These are phyloP conservation scores for Fusarium piperis DNA, from an alignment of 2,329 filamentous ascomycete species.

Conservation along the genomic window DNA sequence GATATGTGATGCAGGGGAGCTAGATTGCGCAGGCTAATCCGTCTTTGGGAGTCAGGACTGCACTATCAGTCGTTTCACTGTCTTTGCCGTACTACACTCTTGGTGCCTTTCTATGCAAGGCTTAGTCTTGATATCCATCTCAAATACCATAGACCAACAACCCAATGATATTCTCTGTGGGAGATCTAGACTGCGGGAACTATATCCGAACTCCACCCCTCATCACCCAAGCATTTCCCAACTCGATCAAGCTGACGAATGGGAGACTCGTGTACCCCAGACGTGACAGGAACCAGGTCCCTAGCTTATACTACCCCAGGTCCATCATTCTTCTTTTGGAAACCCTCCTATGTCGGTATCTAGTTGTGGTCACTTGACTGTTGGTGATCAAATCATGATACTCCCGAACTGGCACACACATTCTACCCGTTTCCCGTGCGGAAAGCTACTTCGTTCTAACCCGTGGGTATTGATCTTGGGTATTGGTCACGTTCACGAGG, in stretches of 20 bases:
- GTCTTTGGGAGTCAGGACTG: background rate
- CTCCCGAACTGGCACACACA: background rate
- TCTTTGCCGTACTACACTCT: background rate
- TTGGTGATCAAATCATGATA: background rate
- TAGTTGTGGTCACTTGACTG: slow-evolving; percentile 2
- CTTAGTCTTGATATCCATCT: no score
- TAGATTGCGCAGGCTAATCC: background rate
- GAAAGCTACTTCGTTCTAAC: background rate
- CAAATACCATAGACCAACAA: background rate
- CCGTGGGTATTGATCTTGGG: background rate
- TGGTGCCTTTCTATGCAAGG: no score
- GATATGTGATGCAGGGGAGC: background rate
- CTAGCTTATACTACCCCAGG: background rate
- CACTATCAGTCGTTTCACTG: background rate
- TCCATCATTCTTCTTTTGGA: background rate
- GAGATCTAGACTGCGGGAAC: slow-evolving; percentile 9
- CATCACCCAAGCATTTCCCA: background rate
- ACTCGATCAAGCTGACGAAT: background rate
- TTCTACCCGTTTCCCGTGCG: background rate
- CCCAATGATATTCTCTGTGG: background rate
- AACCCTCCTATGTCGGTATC: background rate
- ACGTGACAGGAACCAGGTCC: background rate
- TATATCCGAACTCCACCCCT: slow-evolving; percentile 15
- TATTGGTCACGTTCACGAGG: background rate
- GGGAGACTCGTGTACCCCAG: background rate